Conservation (phyloP, 495 filamentous ascomycete genomes). For the Trichoderma virens region DNA sequence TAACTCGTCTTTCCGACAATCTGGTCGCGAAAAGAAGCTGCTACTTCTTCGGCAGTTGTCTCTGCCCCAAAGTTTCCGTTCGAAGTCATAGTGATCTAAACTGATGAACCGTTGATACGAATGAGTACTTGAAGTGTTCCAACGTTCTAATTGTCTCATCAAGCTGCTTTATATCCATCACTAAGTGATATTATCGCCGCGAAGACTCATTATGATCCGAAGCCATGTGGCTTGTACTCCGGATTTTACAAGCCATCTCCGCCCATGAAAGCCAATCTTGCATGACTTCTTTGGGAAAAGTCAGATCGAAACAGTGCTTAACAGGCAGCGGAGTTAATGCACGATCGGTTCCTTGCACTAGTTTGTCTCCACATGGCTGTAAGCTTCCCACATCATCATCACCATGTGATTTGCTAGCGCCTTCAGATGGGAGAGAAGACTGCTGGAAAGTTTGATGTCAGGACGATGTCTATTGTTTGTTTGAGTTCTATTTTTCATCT, state of each 20-base stretch:
- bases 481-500: too few relatives aligned
- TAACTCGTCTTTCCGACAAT: slow-evolving; percentile 9
- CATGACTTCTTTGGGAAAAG: neutral
- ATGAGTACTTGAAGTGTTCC: too few relatives aligned
- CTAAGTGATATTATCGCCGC: neutral
- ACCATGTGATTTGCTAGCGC: too few relatives aligned
- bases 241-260: neutral
- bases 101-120: too few relatives aligned
- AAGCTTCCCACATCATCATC: neutral
- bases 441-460: too few relatives aligned
- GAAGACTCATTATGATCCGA: too few relatives aligned
- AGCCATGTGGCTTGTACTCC: neutral
- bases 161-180: neutral
- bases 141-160: neutral
- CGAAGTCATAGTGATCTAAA: neutral
- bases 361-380: neutral
- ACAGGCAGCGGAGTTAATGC: neutral
- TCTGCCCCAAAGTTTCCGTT: neutral
- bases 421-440: too few relatives aligned
- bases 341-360: neutral
- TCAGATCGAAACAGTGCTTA: neutral
- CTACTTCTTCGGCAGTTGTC: slow-evolving; percentile 10
- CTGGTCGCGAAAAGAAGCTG: neutral
- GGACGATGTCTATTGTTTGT: too few relatives aligned
- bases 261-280: neutral